phyloP scores from a whole-genome alignment of 208 protist genomes.

The Vickermania spadyakhi region DNA sequence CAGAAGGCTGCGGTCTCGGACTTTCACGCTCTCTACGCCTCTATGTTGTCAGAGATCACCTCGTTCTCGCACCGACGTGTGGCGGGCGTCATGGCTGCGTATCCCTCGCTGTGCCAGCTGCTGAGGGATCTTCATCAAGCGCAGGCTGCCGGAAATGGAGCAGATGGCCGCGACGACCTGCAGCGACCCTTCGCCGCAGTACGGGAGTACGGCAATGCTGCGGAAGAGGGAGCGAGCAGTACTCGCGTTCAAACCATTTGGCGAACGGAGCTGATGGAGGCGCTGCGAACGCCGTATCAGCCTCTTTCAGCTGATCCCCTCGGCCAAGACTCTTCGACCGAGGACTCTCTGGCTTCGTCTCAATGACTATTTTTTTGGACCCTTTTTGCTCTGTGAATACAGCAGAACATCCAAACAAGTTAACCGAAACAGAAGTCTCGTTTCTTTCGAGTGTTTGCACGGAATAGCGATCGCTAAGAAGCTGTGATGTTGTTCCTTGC shows the following conservation, averaged over 20 bases:
- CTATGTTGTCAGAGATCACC: slow-evolving; percentile 22
- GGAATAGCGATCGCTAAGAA: no score
- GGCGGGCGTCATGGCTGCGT: slow-evolving; percentile 11
- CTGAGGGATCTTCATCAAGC: slow-evolving; percentile 2
- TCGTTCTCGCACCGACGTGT: slow-evolving; percentile 22
- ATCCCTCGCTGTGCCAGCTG: slow-evolving; percentile 15
- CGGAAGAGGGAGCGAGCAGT: no score
- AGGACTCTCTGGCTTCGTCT: no score
- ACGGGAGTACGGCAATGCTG: neutral
- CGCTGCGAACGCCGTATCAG: neutral
- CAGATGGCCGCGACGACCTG: neutral
- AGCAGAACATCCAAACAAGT: no score
- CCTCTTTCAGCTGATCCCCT: no score
- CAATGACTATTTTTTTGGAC: no score
- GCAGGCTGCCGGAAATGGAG: neutral
- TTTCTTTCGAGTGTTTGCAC: no score
- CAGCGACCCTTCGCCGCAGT: neutral
- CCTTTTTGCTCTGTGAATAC: no score
- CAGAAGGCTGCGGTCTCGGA: slow-evolving; percentile 2
- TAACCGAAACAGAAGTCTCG: no score
- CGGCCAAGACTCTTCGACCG: no score
- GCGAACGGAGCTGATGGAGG: neutral
- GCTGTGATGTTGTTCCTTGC: no score
- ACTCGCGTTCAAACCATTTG: no score
- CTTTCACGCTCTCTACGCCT: slow-evolving; percentile 23